These are phyloP conservation scores for Lenzites betulinus DNA, from an alignment of 768 basidiomycete species.

Conservation along the genomic window DNA sequence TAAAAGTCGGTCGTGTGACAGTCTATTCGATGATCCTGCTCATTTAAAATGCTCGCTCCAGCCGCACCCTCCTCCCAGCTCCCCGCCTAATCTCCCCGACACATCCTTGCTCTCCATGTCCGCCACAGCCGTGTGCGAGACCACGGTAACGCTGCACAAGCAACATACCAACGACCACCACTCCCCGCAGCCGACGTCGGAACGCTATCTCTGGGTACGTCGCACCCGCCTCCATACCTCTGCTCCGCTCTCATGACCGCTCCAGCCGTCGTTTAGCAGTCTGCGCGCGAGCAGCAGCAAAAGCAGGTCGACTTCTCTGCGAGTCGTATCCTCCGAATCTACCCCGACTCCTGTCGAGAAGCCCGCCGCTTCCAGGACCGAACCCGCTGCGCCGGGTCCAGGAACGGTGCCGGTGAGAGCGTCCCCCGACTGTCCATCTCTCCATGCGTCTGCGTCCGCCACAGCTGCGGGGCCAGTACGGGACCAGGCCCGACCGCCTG, in stretches of 20 bases:
- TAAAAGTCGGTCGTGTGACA: background rate
- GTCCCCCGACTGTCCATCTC: slow-evolving; percentile 9
- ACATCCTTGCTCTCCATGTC: background rate
- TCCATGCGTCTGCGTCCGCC: slow-evolving; percentile 4
- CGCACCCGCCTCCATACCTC: background rate
- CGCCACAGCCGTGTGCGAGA: slow-evolving; percentile 4
- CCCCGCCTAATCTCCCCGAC: background rate
- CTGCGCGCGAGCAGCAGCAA: slow-evolving; percentile 3
- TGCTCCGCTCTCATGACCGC: background rate
- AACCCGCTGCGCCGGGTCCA: slow-evolving; percentile 1
- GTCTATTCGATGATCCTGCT: background rate
- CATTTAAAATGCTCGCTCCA: background rate
- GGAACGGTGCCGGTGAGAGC: slow-evolving; percentile 8
- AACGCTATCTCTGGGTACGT: slow-evolving; percentile 15
- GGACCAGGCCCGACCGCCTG: slow-evolving; percentile 12
- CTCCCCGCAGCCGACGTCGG: no score
- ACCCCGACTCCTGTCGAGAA: background rate
- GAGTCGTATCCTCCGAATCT: slow-evolving; percentile 10
- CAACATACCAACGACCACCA: background rate
- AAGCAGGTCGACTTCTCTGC: background rate
- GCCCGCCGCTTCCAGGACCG: background rate
- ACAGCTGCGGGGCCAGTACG: slow-evolving; percentile 11
- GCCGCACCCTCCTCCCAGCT: background rate
- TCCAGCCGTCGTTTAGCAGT: slow-evolving; percentile 7
- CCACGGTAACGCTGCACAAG: background rate